Base-by-base conservation (phyloP, 305 asterid genomes). In the Rubia tinctorum region DNA sequence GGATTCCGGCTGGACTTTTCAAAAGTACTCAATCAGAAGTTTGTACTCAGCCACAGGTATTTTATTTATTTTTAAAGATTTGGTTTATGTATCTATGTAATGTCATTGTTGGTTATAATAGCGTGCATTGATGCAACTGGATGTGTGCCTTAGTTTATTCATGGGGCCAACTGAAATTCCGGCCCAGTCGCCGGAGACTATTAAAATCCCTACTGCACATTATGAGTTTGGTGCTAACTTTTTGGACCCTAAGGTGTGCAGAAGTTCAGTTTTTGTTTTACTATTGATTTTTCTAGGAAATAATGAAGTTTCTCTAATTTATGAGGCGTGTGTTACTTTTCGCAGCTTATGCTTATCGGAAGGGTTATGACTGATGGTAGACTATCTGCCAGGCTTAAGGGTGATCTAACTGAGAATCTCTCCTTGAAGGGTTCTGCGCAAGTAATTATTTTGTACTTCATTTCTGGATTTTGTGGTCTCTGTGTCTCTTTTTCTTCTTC, bases 81-180 rank as follows among this genome's bases (percentile, higher is more conserved):
- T 20, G n/a, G 11, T 53, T 53, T 17, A 1, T 53, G 30, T 53
- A n/a, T 53, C 23, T 53, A 13, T 20, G 13, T 13, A 47, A 12
- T 63, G 40, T 30, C 66, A 10, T 9, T 63, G 68, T 53, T 34
- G n/a, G n/a, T n/a, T n/a, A n/a, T n/a, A n/a, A n/a, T n/a, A n/a
- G n/a, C n/a, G n/a, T 18, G 56, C 20, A 12, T 49, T 49, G 13
- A 49, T 1, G 8, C 64, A 76, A 13, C 18, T 2, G 45, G 11
- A 25, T 61, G 0, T 23, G 42, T 79, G 9, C 62, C 70, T 68
- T 88, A 95, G 99, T 75, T 88, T 95, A 71, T 83, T 92, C 84
- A 92, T 92, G 98, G 99, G 99, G 43, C 96, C 98, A 55, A 89
- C 97, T 2, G 99, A 92, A 75, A 77, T 95, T 82, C 98, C 99